These are phyloP conservation scores for Stachybotrys elegans DNA, from an alignment of 2,329 filamentous ascomycete genomes.

Conservation along the genomic window DNA sequence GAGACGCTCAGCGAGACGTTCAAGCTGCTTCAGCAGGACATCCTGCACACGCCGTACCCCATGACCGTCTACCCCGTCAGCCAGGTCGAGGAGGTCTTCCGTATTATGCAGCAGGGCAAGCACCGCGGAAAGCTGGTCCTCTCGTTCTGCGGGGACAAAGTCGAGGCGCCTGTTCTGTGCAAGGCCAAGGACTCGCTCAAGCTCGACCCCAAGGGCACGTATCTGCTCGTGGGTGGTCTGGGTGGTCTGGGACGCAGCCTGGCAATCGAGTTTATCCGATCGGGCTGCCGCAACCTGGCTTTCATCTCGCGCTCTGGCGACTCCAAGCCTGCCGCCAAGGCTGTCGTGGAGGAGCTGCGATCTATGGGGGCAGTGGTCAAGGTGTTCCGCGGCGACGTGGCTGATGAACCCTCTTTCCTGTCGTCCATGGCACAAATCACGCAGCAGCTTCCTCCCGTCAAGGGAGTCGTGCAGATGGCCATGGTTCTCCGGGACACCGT, in stretches of 20 bases:
- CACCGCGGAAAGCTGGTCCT: background rate
- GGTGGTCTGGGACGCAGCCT: background rate
- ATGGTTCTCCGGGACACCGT: background rate
- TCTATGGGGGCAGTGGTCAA: background rate
- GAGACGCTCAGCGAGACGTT: background rate
- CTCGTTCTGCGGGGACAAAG: background rate
- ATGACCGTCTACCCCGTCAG: background rate
- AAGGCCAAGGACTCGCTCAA: background rate
- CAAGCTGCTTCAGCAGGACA: background rate
- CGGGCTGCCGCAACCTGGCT: background rate
- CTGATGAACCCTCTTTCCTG: background rate
- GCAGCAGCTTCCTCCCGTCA: background rate
- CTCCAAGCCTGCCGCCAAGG: too few relatives aligned
- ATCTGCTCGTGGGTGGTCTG: background rate
- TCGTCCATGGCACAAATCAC: background rate
- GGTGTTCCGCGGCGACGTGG: background rate
- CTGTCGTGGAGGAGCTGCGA: background rate
- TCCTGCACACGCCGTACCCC: background rate
- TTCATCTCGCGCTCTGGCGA: background rate
- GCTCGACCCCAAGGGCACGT: background rate
- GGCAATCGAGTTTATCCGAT: background rate
- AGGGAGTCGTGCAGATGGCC: background rate
- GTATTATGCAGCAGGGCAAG: background rate
- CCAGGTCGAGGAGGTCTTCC: background rate
- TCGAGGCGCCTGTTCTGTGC: conserved; percentile 1